Evolutionary conservation across 2,329 filamentous ascomycete genomes (phyloP), one percentile per base, ranked within the genome.

Genomic region (Penicillium verrucosum): DNA sequence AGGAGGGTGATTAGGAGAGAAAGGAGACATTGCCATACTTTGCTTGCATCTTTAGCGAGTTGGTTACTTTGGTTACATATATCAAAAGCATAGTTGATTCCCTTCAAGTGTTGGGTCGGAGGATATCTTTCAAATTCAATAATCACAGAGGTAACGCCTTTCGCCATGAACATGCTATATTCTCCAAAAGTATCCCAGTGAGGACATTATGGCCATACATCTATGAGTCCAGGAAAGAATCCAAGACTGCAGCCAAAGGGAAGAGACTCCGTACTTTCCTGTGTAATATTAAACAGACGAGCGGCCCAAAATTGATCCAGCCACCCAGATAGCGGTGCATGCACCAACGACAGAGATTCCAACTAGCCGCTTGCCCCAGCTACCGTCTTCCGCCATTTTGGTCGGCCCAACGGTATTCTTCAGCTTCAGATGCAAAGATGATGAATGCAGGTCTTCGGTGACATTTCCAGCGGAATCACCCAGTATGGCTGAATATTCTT

Each of bases 321-420:
- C 65, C 23, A 73, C 57, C 73, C 73, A 75, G 34, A 71, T 60
- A 34, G 72, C 72, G 41, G 71, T 69, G 56, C 70, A 74, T 44
- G 65, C 67, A 32, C 70, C 70, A 36, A 75, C 54, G 21, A 74
- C 68, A 37, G 70, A 70, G 23, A 70, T 50, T 1, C 73, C 73
- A n/a, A 74, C 63, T 12, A 73, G 57, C 47, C 71, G 70, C 62
- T 74, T 82, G 81, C 84, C 87, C 84, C 86, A 89, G 53, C 83
- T 82, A 34, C 86, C 82, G 52, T 88, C 84, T 3, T 82, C 86
- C 49, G 88, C 73, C 32, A 87, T 84, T 65, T 84, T 88, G 12
- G 85, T 80, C 29, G 79, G 76, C 43, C 78, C 79, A 8, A 68
- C 64, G 29, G 79, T 74, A 55, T 73, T 81, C 56, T 70, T 77